A percentile compares a stretch with the other conserved stretches of the same genome.
phyloP scores from a whole-genome alignment of 2,329 filamentous ascomycete species.

The Xylariaceae sp. region DNA sequence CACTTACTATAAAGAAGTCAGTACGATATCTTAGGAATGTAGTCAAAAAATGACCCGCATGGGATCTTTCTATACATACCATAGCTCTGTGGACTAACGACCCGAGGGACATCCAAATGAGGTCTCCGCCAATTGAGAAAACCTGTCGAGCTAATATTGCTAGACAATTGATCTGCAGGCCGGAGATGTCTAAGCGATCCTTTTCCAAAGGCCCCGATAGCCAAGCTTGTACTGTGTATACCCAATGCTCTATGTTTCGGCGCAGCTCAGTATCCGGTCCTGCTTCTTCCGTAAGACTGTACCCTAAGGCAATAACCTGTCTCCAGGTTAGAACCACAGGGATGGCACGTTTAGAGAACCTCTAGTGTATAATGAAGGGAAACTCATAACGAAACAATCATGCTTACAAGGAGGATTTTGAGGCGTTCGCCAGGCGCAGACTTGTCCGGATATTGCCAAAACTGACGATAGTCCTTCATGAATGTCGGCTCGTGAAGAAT shows the following conservation, averaged over 20 bases:
- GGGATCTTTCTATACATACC: no score
- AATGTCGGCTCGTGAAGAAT: constrained; percentile 55
- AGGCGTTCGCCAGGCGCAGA: constrained; percentile 28
- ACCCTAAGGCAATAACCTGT: constrained; percentile 38
- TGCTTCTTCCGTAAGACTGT: constrained; percentile 30
- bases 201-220: constrained; percentile 40
- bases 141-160: constrained; percentile 39
- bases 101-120: constrained; percentile 41
- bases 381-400: no score
- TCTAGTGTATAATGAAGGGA: no score
- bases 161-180: constrained; percentile 41
- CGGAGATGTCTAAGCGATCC: constrained; percentile 32
- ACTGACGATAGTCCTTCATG: constrained; percentile 45
- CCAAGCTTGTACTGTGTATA: constrained; percentile 42
- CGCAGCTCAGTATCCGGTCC: constrained; percentile 26
- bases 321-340: no score
- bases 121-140: constrained; percentile 40
- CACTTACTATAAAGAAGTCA: no score
- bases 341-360: no score
- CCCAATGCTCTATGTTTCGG: constrained; percentile 35
- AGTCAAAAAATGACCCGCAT: no score
- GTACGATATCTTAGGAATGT: no score
- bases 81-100: constrained; percentile 42
- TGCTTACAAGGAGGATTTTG: constrained; percentile 34
- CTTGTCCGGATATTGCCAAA: constrained; percentile 40